Base-by-base conservation (phyloP, 2,329 filamentous ascomycete genomes). In the Rutstroemia sp. region DNA sequence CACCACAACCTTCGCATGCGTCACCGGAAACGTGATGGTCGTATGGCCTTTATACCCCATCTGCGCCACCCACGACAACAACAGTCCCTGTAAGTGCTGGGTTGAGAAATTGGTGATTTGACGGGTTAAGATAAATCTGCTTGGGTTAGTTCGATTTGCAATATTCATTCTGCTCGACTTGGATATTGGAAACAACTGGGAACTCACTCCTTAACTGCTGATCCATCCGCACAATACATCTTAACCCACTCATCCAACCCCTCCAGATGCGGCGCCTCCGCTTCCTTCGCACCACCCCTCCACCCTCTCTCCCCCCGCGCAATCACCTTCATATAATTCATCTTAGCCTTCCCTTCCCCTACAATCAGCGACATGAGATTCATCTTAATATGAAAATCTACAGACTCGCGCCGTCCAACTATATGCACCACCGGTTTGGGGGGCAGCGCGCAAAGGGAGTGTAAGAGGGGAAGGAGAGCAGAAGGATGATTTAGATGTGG, bases 311-410 rank as follows among this genome's bases (percentile, higher is more conserved):
- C 79, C 39, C 74, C 77, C 17, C 67, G 65, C 0, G 69, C 70
- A 10, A 81, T 76, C 57, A 77, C 76, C 21, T 78, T 76, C 46
- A 81, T 71, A 66, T 82, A 82, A 63, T 82, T 77, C 65, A 80
- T 73, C 10, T 57, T 61, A 2, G 51, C 52, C 7, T 72, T 66
- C 54, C 77, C 73, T 2, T 78, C 75, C 0, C 78, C 73, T 2
- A 81, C 72, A 5, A 83, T 70, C 10, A 82, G 69, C 48, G 68
- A 72, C 76, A 82, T 78, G 17, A 81, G 69, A 64, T 82, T 82
- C 44, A 82, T 68, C 63, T 75, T 76, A 57, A 82, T 67, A 56
- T 76, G 73, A 61, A 83, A 82, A 65, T 82, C 79, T 34, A 76
- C 62, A 30, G 74, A 73, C 2, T 9, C 23, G 8, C 47, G 59